phyloP scores from a whole-genome alignment of 2,329 filamentous ascomycete species.

The Paracorniculantispora psalliotae region DNA sequence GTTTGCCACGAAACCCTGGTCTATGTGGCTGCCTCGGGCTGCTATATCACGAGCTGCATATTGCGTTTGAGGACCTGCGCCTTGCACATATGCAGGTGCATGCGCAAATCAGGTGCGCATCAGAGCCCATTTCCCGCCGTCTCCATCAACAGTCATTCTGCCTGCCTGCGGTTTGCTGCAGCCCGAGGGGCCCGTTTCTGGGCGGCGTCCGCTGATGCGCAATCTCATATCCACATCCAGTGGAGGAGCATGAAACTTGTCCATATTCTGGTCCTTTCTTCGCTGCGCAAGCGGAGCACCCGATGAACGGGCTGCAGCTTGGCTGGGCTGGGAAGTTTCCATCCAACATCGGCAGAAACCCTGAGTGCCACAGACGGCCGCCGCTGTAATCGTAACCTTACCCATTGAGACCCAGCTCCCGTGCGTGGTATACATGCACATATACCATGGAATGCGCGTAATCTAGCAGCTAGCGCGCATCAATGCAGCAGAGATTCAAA shows the following conservation, averaged over 20 bases:
- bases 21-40: background rate
- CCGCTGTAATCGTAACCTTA: background rate
- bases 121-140: background rate
- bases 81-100: background rate
- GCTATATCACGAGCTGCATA: background rate
- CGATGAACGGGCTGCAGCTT: background rate
- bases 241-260: background rate
- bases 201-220: background rate
- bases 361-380: background rate
- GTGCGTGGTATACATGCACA: background rate
- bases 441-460: background rate
- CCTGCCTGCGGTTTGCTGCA: background rate
- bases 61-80: background rate
- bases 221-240: slow-evolving; percentile 2
- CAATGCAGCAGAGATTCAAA: background rate
- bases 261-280: background rate
- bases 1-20: background rate
- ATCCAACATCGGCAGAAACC: slow-evolving; percentile 7
- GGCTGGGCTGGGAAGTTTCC: background rate
- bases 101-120: background rate
- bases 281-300: background rate
- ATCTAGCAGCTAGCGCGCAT: background rate
- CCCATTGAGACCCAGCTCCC: slow-evolving; percentile 3
- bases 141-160: background rate
- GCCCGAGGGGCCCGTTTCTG: background rate